A percentile compares a stretch with the other conserved stretches of the same genome.
Conservation (phyloP, 2,329 filamentous ascomycete species). For the Fusarium burgessii region DNA sequence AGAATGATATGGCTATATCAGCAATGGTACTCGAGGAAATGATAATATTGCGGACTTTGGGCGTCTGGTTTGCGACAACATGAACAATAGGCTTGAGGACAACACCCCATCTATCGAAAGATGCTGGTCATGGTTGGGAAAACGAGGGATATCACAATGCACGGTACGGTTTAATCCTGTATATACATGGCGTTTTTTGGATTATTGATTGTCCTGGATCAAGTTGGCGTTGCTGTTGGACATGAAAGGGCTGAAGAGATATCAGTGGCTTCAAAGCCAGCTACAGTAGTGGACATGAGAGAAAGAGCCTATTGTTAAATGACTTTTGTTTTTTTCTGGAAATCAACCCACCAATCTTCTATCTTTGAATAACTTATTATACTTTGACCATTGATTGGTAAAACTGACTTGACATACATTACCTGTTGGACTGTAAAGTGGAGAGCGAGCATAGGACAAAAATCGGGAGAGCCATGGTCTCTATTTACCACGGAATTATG, state of each 20-base stretch:
- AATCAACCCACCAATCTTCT: neutral
- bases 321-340: neutral
- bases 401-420: too few relatives aligned
- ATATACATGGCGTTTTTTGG: conserved; percentile 31
- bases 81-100: neutral
- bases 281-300: neutral
- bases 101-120: neutral
- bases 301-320: neutral
- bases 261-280: neutral
- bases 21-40: neutral
- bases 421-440: neutral
- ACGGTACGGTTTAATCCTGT: conserved; percentile 23
- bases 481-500: neutral
- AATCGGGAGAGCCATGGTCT: neutral
- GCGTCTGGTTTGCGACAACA: conserved; percentile 19
- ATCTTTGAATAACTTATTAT: too few relatives aligned
- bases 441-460: neutral
- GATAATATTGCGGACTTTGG: conserved; percentile 10
- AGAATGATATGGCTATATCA: neutral
- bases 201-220: neutral
- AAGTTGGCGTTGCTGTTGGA: neutral
- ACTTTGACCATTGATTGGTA: too few relatives aligned
- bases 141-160: conserved; percentile 6
- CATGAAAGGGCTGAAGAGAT: neutral
- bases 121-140: neutral